Percentiles rank a stretch among this genome's conserved stretches.
Conservation (phyloP, 1,139 yeast genomes). For the Torulaspora pretoriensis region DNA sequence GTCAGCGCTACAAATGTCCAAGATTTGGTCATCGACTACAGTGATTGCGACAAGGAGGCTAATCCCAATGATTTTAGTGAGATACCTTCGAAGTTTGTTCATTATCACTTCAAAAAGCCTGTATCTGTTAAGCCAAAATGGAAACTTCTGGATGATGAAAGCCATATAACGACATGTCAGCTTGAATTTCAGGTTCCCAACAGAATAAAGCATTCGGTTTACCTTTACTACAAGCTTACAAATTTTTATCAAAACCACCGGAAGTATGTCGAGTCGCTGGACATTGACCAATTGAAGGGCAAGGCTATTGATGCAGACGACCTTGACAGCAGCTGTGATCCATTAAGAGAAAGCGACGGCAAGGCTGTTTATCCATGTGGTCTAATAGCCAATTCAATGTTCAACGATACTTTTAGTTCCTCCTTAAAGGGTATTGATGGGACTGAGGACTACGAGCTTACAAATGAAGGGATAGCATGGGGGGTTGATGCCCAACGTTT, state of each 20-base stretch:
- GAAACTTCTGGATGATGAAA: conserved; percentile 45
- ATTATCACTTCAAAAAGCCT: conserved; percentile 48
- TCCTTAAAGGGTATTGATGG: conserved; percentile 35
- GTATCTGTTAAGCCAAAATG: conserved; percentile 49
- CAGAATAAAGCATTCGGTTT: conserved; percentile 57
- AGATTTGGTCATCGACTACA: conserved; percentile 54
- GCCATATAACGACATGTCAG: conserved; percentile 43
- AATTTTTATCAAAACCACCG: conserved; percentile 77
- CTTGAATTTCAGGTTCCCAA: conserved; percentile 58
- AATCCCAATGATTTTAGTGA: conserved; percentile 36
- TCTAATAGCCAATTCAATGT: conserved; percentile 84
- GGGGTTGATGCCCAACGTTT: conserved; percentile 70
- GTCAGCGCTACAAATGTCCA: conserved; percentile 59
- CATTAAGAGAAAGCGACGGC: conserved; percentile 56
- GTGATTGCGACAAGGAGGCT: conserved; percentile 49
- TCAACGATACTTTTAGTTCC: conserved; percentile 73
- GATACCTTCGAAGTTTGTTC: conserved; percentile 51
- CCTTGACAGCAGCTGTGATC: conserved; percentile 65
- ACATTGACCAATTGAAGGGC: conserved; percentile 61
- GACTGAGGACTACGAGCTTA: conserved; percentile 52
- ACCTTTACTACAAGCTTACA: conserved; percentile 63
- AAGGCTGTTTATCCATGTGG: conserved; percentile 87
- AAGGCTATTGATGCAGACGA: conserved; percentile 45
- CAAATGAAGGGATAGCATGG: conserved; percentile 82
- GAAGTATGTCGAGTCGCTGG: conserved; percentile 69